These are phyloP conservation scores for Geranium brycei DNA, from an alignment of 345 rosid species.

Conservation along the genomic window DNA sequence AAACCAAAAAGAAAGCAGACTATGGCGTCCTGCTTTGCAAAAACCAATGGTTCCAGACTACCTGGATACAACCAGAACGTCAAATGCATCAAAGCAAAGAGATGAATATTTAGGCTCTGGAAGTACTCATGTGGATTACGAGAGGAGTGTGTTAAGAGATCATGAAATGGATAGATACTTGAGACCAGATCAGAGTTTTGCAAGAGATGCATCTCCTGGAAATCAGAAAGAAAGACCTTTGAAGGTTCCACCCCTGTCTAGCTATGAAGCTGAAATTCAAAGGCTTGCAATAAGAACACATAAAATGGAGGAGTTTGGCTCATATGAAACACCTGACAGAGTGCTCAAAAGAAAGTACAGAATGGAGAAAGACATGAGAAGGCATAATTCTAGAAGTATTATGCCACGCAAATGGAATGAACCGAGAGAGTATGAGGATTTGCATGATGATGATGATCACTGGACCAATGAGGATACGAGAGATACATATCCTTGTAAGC, in stretches of 20 bases:
- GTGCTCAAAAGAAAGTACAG: slow-evolving; percentile 20
- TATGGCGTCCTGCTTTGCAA: slow-evolving; percentile 17
- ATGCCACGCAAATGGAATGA: slow-evolving; percentile 22
- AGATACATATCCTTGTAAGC: slow-evolving; percentile 16
- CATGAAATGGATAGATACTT: slow-evolving; percentile 19
- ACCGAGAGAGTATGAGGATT: slow-evolving; percentile 23
- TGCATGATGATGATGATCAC: slow-evolving; percentile 25
- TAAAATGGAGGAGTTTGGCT: slow-evolving; percentile 22
- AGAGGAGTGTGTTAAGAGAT: slow-evolving; percentile 21
- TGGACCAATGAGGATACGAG: slow-evolving; percentile 26
- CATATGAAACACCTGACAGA: slow-evolving; percentile 19
- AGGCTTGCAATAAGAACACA: slow-evolving; percentile 21
- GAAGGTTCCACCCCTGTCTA: slow-evolving; percentile 13
- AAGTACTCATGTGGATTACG: slow-evolving; percentile 12
- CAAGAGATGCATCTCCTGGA: slow-evolving; percentile 26
- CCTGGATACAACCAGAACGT: slow-evolving; percentile 19
- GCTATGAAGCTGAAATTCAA: slow-evolving; percentile 18
- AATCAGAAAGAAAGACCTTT: slow-evolving; percentile 21
- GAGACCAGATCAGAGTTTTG: slow-evolving; percentile 29
- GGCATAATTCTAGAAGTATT: slow-evolving; percentile 17
- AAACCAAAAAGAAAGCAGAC: slow-evolving; percentile 18
- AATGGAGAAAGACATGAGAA: slow-evolving; percentile 17
- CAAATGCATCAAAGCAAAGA: slow-evolving; percentile 18
- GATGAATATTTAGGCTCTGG: background rate
- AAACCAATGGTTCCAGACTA: slow-evolving; percentile 17